Evolutionary conservation across 2,329 filamentous ascomycete species (phyloP), one percentile per base, ranked within the genome.

Genomic region (Fusarium sp.): DNA sequence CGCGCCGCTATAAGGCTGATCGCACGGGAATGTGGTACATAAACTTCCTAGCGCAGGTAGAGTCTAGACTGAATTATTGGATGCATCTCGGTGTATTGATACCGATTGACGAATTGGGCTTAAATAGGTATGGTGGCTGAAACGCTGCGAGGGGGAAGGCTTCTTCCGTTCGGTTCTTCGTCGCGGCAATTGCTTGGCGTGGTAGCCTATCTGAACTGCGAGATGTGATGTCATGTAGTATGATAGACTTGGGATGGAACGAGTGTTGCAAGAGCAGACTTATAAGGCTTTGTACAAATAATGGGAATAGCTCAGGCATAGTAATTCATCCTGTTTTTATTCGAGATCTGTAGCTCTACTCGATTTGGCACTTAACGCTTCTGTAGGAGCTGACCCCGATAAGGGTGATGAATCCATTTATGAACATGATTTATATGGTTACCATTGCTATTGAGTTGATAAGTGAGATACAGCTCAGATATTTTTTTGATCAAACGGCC

Each of bases 241-340:
- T 18, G 16, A 1, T 34, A 18, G 0, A 18, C 9, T 37, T n/a
- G 4, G 1, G 2, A 37, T 37, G 4, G 5, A 12, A n/a, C 1
- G 18, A 0, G 12, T n/a, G 2, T 5, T n/a, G 11, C 9, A 37
- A 7, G 1, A n/a, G 5, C 6, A 2, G 10, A 7, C 3, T n/a
- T 5, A 37, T 2, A 4, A n/a, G 21, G 1, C 4, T n/a, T 37
- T 28, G 11, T 3, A 28, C 27, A 28, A 27, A 28, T 12, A 12
- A 28, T 12, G 11, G 27, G 4, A 28, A 5, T 5, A 28, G 11
- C 27, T 28, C 27, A 12, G 27, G 11, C 27, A 28, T 28, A 12
- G 11, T 28, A 12, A 28, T 28, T 12, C 27, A 28, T 28, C 9
- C 27, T 28, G 11, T 12, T 28, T 28, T 28, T 12, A 28, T 12